Conservation (phyloP, 352 stramenopile genomes). For the Vaucheria bursata region DNA sequence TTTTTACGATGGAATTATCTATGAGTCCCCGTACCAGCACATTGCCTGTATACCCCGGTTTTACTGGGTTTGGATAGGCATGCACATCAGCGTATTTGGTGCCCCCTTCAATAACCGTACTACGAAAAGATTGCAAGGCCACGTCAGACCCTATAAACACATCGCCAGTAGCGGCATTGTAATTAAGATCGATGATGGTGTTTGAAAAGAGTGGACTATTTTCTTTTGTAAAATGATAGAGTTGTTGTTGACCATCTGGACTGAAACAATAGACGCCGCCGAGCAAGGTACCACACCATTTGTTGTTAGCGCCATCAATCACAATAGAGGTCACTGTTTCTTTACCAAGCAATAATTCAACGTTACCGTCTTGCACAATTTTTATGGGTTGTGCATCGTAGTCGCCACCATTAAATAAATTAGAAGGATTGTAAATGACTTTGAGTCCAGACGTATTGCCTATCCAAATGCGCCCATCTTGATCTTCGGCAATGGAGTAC, state of each 20-base stretch:
- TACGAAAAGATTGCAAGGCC: not conserved
- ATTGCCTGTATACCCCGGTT: not conserved
- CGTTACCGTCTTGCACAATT: not conserved
- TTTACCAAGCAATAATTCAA: not conserved
- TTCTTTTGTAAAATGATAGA: slow-evolving; percentile 4
- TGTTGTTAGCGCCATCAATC: not conserved
- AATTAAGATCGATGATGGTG: not conserved
- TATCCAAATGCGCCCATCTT: not conserved
- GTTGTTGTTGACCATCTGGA: not conserved
- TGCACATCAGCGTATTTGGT: not conserved
- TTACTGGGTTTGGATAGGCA: slow-evolving; percentile 1
- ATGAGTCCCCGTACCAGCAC: not conserved
- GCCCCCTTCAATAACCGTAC: not conserved
- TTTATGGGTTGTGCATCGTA: slow-evolving; percentile 3
- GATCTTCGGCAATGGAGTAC: not conserved
- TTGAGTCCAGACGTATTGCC: not conserved
- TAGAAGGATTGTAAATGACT: slow-evolving; percentile 1
- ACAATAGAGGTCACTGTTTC: not conserved
- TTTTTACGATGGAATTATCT: slow-evolving; percentile 4
- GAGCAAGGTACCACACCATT: not conserved
- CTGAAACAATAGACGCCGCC: not conserved
- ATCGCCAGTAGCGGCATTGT: not conserved
- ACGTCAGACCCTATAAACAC: not conserved
- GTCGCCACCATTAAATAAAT: not conserved
- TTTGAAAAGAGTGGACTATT: not conserved